Base-by-base conservation (phyloP, 129 eudicot species). In the Flaveria ramosissima region DNA sequence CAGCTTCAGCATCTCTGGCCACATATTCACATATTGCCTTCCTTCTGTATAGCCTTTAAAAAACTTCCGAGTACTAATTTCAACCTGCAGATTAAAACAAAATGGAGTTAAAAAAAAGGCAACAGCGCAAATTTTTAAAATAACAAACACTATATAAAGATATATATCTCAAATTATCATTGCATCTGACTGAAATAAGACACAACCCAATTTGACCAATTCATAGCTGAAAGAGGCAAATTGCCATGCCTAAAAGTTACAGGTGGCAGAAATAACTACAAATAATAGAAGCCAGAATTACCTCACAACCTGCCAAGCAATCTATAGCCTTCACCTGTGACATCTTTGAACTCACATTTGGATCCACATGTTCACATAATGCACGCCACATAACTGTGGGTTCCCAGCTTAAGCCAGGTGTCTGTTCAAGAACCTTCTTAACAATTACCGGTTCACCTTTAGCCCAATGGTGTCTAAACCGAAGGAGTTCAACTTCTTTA, bases 341-440 rank as follows among this genome's bases (percentile, higher is more conserved):
- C 86, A 85, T 85, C 21, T 83, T 88, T 39, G 84, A 77, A 62
- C 88, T 80, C 51, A 85, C 73, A 41, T 68, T 69, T 17, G 80
- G 48, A 82, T 91, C 91, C 45, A 70, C 43, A 60, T 75, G 85
- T 67, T 89, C 92, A 73, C 92, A 83, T 76, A 94, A 83, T 7
- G 96, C 98, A 76, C 98, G 97, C 93, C 86, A 86, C 98, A 91
- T 94, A 14, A 94, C 98, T 92, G 80, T 86, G 52, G 98, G 98
- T 59, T 94, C 98, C 98, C 98, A 94, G 75, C 98, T 94, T 66
- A 94, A 84, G 7, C 98, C 90, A 71, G 85, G 72, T 32, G 97
- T 84, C 64, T 73, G 84, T 9, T 85, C 86, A 39, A 94, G 82
- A 52, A 85, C 90, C 70, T 91, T 82, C 51, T 76, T 85, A 61